These are phyloP conservation scores for Nymphaea colorata DNA, from an alignment of 164 flowering plant genomes.

Conservation along the genomic window DNA sequence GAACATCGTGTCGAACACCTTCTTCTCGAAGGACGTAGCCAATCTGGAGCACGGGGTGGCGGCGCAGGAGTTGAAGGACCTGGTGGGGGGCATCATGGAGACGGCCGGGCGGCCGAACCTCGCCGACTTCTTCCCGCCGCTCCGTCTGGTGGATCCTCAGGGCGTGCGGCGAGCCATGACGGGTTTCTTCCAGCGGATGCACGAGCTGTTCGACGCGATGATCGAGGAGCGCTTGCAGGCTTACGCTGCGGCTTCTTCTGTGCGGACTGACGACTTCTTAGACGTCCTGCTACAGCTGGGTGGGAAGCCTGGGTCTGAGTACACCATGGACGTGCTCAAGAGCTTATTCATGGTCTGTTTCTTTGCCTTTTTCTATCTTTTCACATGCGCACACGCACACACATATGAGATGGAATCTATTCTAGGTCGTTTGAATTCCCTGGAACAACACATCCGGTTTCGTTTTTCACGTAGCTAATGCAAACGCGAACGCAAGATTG, in stretches of 20 bases:
- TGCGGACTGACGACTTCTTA: constrained; percentile 1
- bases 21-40: constrained; percentile 16
- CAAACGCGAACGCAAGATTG: too few relatives aligned
- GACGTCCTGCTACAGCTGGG: constrained; percentile 8
- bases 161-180: constrained; percentile 8
- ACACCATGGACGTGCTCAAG: background rate
- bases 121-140: constrained; percentile 9
- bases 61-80: constrained; percentile 8
- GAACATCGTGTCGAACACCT: constrained; percentile 14
- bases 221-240: constrained; percentile 1
- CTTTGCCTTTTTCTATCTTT: too few relatives aligned
- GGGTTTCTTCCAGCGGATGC: background rate
- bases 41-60: constrained; percentile 6
- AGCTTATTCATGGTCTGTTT: too few relatives aligned
- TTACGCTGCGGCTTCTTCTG: too few relatives aligned
- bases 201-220: background rate
- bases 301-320: constrained; percentile 1
- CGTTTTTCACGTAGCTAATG: too few relatives aligned
- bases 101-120: constrained; percentile 8
- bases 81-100: constrained; percentile 13
- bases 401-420: too few relatives aligned
- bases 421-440: too few relatives aligned
- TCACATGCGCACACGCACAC: too few relatives aligned
- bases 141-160: constrained; percentile 6
- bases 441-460: too few relatives aligned